These are phyloP conservation scores for Claviceps sp. DNA, from an alignment of 2,329 filamentous ascomycete genomes.

Conservation along the genomic window DNA sequence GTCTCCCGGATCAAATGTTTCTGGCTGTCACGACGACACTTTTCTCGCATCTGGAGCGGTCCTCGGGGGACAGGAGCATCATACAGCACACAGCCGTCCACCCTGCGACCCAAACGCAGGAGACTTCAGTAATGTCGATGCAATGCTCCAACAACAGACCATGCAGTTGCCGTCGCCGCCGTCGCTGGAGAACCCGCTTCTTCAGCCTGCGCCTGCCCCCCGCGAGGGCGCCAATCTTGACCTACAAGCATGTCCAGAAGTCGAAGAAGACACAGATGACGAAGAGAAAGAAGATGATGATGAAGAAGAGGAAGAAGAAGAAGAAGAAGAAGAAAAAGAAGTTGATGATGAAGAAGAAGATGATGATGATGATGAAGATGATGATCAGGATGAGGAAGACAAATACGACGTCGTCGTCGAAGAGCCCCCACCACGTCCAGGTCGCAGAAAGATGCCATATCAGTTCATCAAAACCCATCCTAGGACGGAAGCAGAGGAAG, in stretches of 20 bases:
- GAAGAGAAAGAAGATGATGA: background rate
- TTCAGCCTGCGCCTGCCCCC: background rate
- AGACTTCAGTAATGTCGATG: background rate
- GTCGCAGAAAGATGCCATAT: too few species aligned
- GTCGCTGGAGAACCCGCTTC: background rate
- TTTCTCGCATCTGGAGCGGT: background rate
- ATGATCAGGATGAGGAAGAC: too few species aligned
- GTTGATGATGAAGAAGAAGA: too few species aligned
- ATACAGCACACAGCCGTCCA: background rate
- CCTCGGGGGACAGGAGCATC: background rate
- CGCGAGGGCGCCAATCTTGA: background rate
- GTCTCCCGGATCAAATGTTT: background rate
- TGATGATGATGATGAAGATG: too few species aligned
- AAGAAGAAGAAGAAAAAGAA: background rate
- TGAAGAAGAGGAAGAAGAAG: background rate
- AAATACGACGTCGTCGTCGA: too few species aligned
- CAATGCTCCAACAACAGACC: background rate
- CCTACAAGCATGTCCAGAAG: background rate
- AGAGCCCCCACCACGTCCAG: too few species aligned
- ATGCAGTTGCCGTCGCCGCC: background rate
- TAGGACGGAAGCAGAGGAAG: too few species aligned
- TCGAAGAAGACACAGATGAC: background rate
- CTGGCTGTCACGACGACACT: background rate
- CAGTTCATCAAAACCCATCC: too few species aligned
- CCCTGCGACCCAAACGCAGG: background rate